Conservation (phyloP, 441 rosid species). For the Brassica hybrid region DNA sequence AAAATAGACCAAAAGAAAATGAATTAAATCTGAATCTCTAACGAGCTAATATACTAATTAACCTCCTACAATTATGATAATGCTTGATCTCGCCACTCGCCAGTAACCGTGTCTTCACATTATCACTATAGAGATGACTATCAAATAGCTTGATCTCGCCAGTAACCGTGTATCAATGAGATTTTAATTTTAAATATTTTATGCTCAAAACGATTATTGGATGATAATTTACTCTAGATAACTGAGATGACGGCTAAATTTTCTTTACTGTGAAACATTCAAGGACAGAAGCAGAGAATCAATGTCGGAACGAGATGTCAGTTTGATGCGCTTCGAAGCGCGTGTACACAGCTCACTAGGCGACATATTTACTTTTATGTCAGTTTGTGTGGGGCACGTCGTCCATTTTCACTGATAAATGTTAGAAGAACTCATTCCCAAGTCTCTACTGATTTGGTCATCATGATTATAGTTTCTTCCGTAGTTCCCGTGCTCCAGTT, state of each 20-base stretch:
- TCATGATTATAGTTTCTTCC: constrained; percentile 14
- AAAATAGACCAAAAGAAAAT: neutral
- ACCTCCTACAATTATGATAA: neutral
- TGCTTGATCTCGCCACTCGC: neutral
- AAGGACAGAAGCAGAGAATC: constrained; percentile 41
- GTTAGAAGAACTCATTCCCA: constrained; percentile 9
- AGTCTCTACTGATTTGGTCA: constrained; percentile 33
- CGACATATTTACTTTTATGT: constrained; percentile 33
- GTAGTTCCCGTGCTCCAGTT: neutral
- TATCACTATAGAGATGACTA: too few species aligned
- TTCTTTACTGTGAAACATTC: constrained; percentile 16
- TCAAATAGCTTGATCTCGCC: too few species aligned
- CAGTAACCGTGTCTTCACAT: too few species aligned
- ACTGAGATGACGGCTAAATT: constrained; percentile 30
- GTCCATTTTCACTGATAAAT: constrained; percentile 18
- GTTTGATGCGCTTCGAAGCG: constrained; percentile 35
- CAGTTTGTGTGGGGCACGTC: constrained; percentile 36
- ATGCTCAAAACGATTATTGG: neutral
- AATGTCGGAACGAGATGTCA: constrained; percentile 39
- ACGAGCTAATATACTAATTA: neutral
- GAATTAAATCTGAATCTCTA: neutral
- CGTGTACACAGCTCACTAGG: constrained; percentile 6
- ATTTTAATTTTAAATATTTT: neutral
- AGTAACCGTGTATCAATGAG: neutral
- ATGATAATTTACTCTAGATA: neutral